Conservation (phyloP, 2,329 filamentous ascomycete genomes). For the Alternaria arbusti region DNA sequence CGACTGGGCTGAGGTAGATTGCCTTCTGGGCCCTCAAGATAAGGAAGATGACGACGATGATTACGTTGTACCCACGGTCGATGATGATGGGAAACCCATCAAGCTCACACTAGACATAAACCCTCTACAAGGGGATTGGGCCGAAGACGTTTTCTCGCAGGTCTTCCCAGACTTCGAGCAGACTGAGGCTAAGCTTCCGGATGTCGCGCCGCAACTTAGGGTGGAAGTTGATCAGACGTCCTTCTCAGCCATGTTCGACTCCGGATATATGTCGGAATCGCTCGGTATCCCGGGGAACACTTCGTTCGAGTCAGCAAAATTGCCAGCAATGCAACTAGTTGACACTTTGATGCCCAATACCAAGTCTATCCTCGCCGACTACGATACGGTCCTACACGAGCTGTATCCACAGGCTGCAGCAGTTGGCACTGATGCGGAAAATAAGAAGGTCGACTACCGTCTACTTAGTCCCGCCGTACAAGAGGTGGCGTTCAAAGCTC, state of each 20-base stretch:
- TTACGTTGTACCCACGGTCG: not conserved
- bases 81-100: not conserved
- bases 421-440: not conserved
- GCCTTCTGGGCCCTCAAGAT: not conserved
- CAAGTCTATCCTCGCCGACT: accelerated
- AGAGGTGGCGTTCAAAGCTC: too few relatives aligned
- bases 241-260: not conserved
- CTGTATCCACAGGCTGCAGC: not conserved
- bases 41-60: not conserved
- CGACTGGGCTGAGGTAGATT: not conserved
- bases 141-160: accelerated
- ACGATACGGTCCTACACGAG: not conserved
- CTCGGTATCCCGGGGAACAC: not conserved
- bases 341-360: accelerated
- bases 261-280: accelerated
- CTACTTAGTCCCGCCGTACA: not conserved
- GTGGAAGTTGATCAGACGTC: not conserved
- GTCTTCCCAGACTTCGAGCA: not conserved
- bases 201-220: not conserved
- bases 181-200: not conserved
- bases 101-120: not conserved
- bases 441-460: not conserved
- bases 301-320: not conserved
- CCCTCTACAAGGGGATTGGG: not conserved
- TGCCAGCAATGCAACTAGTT: not conserved